Evolutionary conservation across 2,329 filamentous ascomycete genomes (phyloP), one percentile per base, ranked within the genome.

Genomic region (Neofusicoccum sp.): DNA sequence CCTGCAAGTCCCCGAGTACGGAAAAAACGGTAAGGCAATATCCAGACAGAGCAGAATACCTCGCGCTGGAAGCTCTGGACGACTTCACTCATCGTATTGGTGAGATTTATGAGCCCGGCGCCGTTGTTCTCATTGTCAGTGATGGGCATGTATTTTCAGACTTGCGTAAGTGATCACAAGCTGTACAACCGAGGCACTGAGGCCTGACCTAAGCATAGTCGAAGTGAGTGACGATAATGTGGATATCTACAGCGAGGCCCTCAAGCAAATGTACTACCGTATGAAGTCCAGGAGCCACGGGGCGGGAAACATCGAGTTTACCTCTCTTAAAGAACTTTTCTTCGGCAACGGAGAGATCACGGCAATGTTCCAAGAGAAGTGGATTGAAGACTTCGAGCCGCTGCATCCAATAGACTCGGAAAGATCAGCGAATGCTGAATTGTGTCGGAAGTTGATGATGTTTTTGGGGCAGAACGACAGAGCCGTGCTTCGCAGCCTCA

Each of bases 1-100:
- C 85, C 0, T 86, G 85, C 75, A 87, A 87, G 65, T 85, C 82
- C 0, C 80, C 84, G n/a, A 86, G 86, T 64, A 66, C 67, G 0
- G 72, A 78, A 40, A 87, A 88, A 59, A 82, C 84, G 0, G 70
- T 86, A n/a, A 83, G 77, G 2, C 62, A 61, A 0, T 64, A 78
- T 3, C 78, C 78, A 0, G 78, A 80, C 48, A 68, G 76, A n/a
- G 78, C 72, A 3, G 78, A 79, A 60, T 74, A 78, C 40, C 58
- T 80, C 30, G 76, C 77, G 3, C 66, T 80, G 8, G 65, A 67
- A 4, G 73, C 75, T 48, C 64, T 80, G 57, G 75, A 79, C 44
- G 69, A 69, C 0, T 65, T 80, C 26, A 78, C 76, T 44, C 69
- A 70, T 16, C 70, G 70, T 28, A 75, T 80, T n/a, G 66, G 65